phyloP scores from a whole-genome alignment of 2,329 filamentous ascomycete genomes.

The Cryphonectria nitschkei region DNA sequence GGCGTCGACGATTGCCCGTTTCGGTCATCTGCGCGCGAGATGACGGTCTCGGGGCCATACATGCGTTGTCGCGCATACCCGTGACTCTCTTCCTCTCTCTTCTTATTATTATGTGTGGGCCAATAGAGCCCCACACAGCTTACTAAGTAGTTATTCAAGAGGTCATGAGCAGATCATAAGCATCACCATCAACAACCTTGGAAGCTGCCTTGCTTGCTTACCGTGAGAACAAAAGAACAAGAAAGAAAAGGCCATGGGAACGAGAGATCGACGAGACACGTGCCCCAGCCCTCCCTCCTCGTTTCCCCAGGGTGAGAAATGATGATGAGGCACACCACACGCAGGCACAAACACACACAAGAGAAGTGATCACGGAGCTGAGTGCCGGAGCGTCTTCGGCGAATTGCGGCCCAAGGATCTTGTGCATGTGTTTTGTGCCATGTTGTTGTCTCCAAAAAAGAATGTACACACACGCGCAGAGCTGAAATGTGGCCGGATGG shows the following conservation, averaged over 20 bases:
- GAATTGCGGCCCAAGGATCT: conserved; percentile 1
- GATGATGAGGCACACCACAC: background rate
- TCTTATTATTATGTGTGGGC: background rate
- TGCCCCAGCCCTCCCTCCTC: background rate
- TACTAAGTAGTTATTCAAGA: background rate
- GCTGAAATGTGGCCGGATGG: background rate
- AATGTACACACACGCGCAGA: background rate
- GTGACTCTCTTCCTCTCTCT: conserved; percentile 2
- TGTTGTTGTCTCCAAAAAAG: background rate
- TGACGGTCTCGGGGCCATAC: conserved; percentile 8
- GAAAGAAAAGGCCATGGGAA: too few species aligned
- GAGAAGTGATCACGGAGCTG: background rate
- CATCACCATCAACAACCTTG: background rate
- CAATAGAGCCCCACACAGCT: background rate
- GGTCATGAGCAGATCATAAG: background rate
- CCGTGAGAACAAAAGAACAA: background rate
- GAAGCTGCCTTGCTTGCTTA: background rate
- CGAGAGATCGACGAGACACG: background rate
- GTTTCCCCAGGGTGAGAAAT: background rate
- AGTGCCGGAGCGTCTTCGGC: background rate
- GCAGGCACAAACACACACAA: background rate
- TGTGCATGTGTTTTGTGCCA: background rate
- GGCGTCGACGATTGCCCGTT: background rate
- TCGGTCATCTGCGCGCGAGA: conserved; percentile 10
- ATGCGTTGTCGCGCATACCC: conserved; percentile 5